Base-by-base conservation (phyloP, 208 protist species). In the Acanthamoeba culbertsoni region DNA sequence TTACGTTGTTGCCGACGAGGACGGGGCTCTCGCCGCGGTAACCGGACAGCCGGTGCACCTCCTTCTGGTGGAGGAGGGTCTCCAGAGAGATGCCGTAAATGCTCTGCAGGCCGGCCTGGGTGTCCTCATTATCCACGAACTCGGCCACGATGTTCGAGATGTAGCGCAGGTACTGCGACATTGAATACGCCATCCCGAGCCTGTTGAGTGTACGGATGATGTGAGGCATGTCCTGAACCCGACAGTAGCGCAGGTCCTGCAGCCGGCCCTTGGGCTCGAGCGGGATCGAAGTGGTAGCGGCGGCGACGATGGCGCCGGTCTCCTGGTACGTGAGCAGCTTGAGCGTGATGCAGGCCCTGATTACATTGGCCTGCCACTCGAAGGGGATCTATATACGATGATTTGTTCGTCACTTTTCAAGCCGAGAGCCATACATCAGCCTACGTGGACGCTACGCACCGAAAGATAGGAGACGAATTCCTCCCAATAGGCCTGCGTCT, bases 281-380 rank as follows among this genome's bases (percentile, higher is more conserved):
- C 33, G 96, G 96, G 28, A 97, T 97, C 4, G 95, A 97, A 26
- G 96, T 96, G n/a, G 96, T 97, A 8, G 96, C 42, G 0, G 96
- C 94, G 14, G 95, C 94, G 62, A 97, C 88, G 48, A 97, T 94
- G 6, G 96, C 96, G 26, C 96, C 96, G 59, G 95, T 93, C 46
- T 97, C 94, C 51, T 97, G 95, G 68, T 93, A 96, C 82, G 86
- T 93, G 31, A 93, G 94, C 31, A 97, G 57, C 46, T 97, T 97
- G 26, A 97, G 91, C 26, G 96, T 97, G 26, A 97, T 97, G 55
- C 93, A 94, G n/a, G 96, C 90, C 28, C 96, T 71, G 26, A 97
- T 94, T 33, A 97, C 95, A 55, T 93, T 79, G 16, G 37, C 20
- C 93, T 97, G 96, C 95, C 95, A 97, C 94, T 97, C 96, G 33